Evolutionary conservation across 768 basidiomycete species (phyloP).

Genomic region (Favolaschia claudopus): DNA sequence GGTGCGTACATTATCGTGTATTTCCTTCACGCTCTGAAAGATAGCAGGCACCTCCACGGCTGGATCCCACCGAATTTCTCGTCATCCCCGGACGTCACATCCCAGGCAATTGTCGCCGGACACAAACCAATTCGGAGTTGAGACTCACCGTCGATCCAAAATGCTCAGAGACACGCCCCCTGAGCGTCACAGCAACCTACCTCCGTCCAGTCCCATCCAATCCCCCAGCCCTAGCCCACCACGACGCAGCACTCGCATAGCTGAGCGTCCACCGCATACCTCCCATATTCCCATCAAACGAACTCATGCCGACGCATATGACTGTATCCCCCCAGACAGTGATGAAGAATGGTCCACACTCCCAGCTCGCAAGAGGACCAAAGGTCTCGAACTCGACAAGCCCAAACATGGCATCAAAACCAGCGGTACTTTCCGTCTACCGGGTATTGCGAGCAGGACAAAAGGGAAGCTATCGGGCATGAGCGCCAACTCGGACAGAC

Average conservation of each 20-base stretch:
- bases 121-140: too few species aligned
- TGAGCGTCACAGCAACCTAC: slow-evolving; percentile 29
- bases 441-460: background rate
- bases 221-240: slow-evolving; percentile 25
- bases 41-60: too few species aligned
- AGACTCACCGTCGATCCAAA: too few species aligned
- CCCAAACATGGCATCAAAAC: slow-evolving; percentile 17
- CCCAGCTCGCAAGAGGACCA: slow-evolving; percentile 40
- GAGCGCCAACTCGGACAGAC: slow-evolving; percentile 14
- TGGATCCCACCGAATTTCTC: too few species aligned
- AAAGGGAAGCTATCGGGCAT: slow-evolving; percentile 19
- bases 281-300: background rate
- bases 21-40: background rate
- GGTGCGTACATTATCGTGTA: background rate
- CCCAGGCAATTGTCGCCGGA: too few species aligned
- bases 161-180: too few species aligned
- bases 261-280: slow-evolving; percentile 11
- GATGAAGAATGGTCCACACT: slow-evolving; percentile 50
- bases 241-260: background rate
- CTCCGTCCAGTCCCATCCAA: slow-evolving; percentile 20
- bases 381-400: slow-evolving; percentile 10
- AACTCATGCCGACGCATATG: slow-evolving; percentile 34
- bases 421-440: slow-evolving; percentile 17
- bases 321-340: slow-evolving; percentile 32
- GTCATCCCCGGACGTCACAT: too few species aligned